A percentile compares a stretch with the other conserved stretches of the same genome.
These are phyloP conservation scores for Collybia sordida DNA, from an alignment of 768 basidiomycete genomes.

Conservation along the genomic window DNA sequence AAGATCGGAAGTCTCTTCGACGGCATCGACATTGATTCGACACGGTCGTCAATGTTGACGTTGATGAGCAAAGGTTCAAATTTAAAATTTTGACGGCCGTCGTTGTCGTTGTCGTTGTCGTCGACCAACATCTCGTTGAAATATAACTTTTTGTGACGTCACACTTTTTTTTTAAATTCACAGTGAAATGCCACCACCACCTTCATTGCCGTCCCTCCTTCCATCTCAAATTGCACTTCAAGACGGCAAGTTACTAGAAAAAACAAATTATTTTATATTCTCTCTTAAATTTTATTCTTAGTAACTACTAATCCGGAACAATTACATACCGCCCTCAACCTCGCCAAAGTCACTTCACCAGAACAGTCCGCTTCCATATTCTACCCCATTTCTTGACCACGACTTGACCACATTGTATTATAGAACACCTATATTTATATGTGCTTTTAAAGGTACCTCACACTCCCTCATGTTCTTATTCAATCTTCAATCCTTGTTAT, in stretches of 20 bases:
- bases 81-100: neutral
- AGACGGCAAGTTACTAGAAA: slow-evolving; percentile 39
- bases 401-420: neutral
- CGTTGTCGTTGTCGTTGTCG: neutral
- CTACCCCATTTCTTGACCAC: neutral
- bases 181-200: neutral
- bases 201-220: slow-evolving; percentile 47
- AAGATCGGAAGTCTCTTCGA: slow-evolving; percentile 31
- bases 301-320: slow-evolving; percentile 57
- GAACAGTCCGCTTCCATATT: slow-evolving; percentile 52
- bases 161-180: slow-evolving; percentile 10
- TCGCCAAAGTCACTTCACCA: slow-evolving; percentile 65
- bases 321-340: slow-evolving; percentile 38
- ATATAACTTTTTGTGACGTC: slow-evolving; percentile 37
- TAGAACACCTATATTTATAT: slow-evolving; percentile 84
- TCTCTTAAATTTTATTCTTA: slow-evolving; percentile 20
- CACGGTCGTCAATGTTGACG: neutral
- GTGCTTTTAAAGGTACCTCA: slow-evolving; percentile 54
- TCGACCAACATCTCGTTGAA: slow-evolving; percentile 10
- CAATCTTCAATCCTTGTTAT: neutral
- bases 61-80: slow-evolving; percentile 1
- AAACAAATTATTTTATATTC: neutral
- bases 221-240: slow-evolving; percentile 47
- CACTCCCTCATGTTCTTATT: no score
- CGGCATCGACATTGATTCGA: slow-evolving; percentile 8